These are phyloP conservation scores for Hyphodiscus hymeniophilus DNA, from an alignment of 495 filamentous ascomycete species.

Conservation along the genomic window DNA sequence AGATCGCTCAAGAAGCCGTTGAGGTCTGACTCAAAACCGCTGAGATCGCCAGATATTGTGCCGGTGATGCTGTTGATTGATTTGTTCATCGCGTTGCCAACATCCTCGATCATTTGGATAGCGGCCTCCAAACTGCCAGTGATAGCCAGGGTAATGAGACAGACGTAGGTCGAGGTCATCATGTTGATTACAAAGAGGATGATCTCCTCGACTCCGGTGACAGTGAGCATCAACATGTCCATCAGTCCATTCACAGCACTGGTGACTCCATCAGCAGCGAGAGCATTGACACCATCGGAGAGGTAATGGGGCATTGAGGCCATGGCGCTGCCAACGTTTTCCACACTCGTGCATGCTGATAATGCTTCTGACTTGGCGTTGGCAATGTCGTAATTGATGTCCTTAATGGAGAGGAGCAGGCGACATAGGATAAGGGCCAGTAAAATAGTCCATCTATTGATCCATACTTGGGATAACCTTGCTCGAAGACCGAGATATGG, in stretches of 20 bases:
- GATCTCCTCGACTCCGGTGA: conserved; percentile 80
- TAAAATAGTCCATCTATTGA: conserved; percentile 94
- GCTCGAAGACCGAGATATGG: conserved; percentile 89
- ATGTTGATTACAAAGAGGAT: conserved; percentile 86
- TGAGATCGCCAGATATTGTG: conserved; percentile 47
- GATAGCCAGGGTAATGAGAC: conserved; percentile 73
- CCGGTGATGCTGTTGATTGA: conserved; percentile 57
- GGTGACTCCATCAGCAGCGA: conserved; percentile 70
- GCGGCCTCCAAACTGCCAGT: conserved; percentile 66
- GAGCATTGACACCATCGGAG: conserved; percentile 75
- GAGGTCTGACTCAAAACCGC: conserved; percentile 49
- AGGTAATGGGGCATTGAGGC: conserved; percentile 97
- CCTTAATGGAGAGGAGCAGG: conserved; percentile 62
- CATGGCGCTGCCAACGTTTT: conserved; percentile 90
- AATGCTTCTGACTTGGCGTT: conserved; percentile 74
- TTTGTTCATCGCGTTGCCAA: conserved; percentile 63
- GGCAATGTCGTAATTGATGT: conserved; percentile 61
- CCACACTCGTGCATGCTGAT: conserved; percentile 83
- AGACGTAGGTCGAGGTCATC: conserved; percentile 80
- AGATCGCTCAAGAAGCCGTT: conserved; percentile 45
- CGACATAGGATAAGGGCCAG: conserved; percentile 77
- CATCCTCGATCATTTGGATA: conserved; percentile 59
- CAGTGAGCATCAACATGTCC: conserved; percentile 61
- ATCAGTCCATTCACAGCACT: conserved; percentile 69
- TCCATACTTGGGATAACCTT: conserved; percentile 88